Base-by-base conservation (phyloP, 805 yeast genomes). In the Debaryomyces castellii region DNA sequence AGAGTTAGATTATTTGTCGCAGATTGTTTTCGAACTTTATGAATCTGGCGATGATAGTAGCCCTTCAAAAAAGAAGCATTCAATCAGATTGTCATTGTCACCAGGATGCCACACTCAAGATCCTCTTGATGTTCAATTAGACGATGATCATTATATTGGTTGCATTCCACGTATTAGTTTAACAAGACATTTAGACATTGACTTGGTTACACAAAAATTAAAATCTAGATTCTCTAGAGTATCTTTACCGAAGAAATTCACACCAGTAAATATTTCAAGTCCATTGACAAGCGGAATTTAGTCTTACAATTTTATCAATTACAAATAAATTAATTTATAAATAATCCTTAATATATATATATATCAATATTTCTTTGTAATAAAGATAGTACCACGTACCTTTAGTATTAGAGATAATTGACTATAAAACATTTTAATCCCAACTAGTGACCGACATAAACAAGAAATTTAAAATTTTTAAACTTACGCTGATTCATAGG, bases 91-190 rank as follows among this genome's bases (percentile, higher is more conserved):
- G 49, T 85, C 92, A n/a, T 76, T 94, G 55, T 87, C 97, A 4
- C 98, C 99, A 1, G 99, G 99, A 17, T 94, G 99, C 66, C 97
- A 94, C 67, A 91, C 98, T 0, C 96, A 90, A 59, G 96, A 92
- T 65, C 99, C 99, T 22, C 76, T 94, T 52, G 99, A 94, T 67
- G 96, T 95, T 39, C 97, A 92, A 65, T 75, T 94, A 39, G 99
- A 94, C 67, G 92, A 89, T 39, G 91, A 89, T 62, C 99, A 94
- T 67, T 92, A 94, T 67, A 94, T 94, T 51, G 91, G 97, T 21
- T 92, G 97, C 60, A 94, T 94, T 55, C 96, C 97, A 39, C 82
- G 94, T 58, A 82, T 90, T 44, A 84, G 89, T 46, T 75, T 94
- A 56, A 94, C 99, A 0, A 82, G 96, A 62, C 97, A 94, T 66